Evolutionary conservation across 768 basidiomycete genomes (phyloP).

Genomic region (Tephrocybe sp.): DNA sequence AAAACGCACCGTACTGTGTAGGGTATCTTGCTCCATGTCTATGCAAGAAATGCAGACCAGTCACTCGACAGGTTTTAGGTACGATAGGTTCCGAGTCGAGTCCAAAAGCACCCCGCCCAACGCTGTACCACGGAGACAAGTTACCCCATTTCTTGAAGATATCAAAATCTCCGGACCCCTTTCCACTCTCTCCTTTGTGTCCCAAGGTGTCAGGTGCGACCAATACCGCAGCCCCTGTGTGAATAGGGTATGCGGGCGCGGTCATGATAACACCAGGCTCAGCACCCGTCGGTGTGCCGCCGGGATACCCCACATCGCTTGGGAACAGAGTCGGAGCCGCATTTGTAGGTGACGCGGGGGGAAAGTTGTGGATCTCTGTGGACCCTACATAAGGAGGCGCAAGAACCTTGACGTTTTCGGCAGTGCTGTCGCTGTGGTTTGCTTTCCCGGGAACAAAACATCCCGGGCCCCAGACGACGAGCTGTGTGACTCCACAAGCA

Average conservation of each 20-base stretch:
- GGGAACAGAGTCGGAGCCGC: constrained; percentile 73
- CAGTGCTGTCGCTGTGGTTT: neutral
- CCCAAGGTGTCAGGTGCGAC: constrained; percentile 46
- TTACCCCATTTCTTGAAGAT: constrained; percentile 84
- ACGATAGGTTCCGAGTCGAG: constrained; percentile 69
- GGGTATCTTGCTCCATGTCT: constrained; percentile 80
- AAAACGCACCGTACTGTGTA: constrained; percentile 58
- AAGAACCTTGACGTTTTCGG: constrained; percentile 26
- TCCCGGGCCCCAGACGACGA: constrained; percentile 41
- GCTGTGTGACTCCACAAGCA: constrained; percentile 51
- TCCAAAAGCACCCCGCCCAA: constrained; percentile 64
- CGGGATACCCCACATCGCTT: constrained; percentile 73
- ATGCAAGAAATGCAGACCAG: constrained; percentile 77
- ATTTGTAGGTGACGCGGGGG: constrained; percentile 75
- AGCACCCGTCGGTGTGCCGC: constrained; percentile 77
- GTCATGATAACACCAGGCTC: constrained; percentile 73
- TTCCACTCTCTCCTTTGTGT: constrained; percentile 15
- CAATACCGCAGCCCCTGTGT: constrained; percentile 67
- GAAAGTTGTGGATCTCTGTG: constrained; percentile 66
- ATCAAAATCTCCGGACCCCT: constrained; percentile 45
- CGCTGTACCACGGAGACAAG: constrained; percentile 83
- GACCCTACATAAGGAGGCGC: constrained; percentile 75
- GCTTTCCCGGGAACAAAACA: constrained; percentile 31
- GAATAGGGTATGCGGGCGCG: constrained; percentile 76
- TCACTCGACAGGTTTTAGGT: constrained; percentile 69